Evolutionary conservation across 2,329 filamentous ascomycete genomes (phyloP).

Genomic region (Shiraia sp.): DNA sequence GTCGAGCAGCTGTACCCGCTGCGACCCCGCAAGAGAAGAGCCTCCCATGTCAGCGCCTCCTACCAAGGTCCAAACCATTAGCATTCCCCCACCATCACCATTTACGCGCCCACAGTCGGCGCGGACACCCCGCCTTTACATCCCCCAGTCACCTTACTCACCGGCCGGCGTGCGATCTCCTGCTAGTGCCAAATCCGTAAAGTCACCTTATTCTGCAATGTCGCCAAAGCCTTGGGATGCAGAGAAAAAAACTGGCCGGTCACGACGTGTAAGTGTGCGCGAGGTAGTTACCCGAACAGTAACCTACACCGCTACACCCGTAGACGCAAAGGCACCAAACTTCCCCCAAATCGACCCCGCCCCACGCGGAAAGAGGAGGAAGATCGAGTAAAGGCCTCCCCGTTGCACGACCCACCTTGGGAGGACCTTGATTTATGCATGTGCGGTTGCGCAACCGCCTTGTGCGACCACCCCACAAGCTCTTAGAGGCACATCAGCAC

Average conservation of each 20-base stretch:
- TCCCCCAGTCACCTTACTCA: constrained; percentile 77
- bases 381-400: constrained; percentile 55
- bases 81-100: constrained; percentile 63
- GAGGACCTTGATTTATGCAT: constrained; percentile 21
- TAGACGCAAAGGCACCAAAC: constrained; percentile 46
- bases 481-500: constrained; percentile 24
- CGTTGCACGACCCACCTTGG: constrained; percentile 22
- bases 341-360: constrained; percentile 76
- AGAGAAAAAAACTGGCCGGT: constrained; percentile 65
- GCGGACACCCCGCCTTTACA: constrained; percentile 67
- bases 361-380: constrained; percentile 90
- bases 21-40: constrained; percentile 37
- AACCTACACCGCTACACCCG: constrained; percentile 71
- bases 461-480: constrained; percentile 25
- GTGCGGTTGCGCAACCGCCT: constrained; percentile 28
- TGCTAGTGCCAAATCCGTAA: constrained; percentile 57
- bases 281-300: constrained; percentile 95
- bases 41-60: constrained; percentile 50
- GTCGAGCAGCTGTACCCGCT: constrained; percentile 45
- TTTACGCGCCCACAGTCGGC: constrained; percentile 67
- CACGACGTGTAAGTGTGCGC: constrained; percentile 70
- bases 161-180: constrained; percentile 66
- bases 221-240: constrained; percentile 81
- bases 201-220: constrained; percentile 74
- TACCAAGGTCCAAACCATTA: constrained; percentile 56